phyloP scores from a whole-genome alignment of 495 filamentous ascomycete genomes.

The Penicillium canariense region DNA sequence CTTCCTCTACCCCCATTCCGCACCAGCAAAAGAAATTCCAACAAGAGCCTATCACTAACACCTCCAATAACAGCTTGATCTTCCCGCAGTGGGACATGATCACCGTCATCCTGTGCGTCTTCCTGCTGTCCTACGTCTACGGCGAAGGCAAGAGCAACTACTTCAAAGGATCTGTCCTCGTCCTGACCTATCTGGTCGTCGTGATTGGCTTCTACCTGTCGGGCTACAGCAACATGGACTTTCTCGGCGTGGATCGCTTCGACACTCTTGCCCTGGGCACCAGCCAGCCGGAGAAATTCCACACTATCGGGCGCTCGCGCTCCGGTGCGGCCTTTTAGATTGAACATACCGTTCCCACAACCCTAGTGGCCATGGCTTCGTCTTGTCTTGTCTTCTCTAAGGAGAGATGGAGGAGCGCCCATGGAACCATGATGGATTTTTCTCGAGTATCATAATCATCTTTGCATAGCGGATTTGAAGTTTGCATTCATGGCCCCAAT shows the following conservation, averaged over 20 bases:
- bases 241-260: constrained; percentile 63
- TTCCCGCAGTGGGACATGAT: constrained; percentile 99
- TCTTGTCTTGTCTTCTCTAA: background rate
- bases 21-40: background rate
- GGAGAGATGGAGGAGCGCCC: too few species aligned
- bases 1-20: background rate
- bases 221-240: constrained; percentile 63
- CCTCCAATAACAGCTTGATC: constrained; percentile 66
- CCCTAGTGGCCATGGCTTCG: background rate
- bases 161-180: constrained; percentile 82
- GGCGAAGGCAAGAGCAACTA: constrained; percentile 86
- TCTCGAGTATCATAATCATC: background rate
- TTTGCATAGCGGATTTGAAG: constrained; percentile 14
- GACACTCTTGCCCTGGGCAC: constrained; percentile 60
- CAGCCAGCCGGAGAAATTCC: constrained; percentile 33
- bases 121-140: constrained; percentile 95
- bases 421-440: background rate
- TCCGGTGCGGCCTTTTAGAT: constrained; percentile 33
- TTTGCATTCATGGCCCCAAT: constrained; percentile 1
- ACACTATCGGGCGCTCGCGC: constrained; percentile 38
- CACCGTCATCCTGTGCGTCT: constrained; percentile 95
- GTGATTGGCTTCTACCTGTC: constrained; percentile 89
- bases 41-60: background rate
- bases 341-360: background rate
- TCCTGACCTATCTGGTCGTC: constrained; percentile 91